phyloP scores from a whole-genome alignment of 2,329 filamentous ascomycete genomes.

The Paraphoma chrysanthemicola region DNA sequence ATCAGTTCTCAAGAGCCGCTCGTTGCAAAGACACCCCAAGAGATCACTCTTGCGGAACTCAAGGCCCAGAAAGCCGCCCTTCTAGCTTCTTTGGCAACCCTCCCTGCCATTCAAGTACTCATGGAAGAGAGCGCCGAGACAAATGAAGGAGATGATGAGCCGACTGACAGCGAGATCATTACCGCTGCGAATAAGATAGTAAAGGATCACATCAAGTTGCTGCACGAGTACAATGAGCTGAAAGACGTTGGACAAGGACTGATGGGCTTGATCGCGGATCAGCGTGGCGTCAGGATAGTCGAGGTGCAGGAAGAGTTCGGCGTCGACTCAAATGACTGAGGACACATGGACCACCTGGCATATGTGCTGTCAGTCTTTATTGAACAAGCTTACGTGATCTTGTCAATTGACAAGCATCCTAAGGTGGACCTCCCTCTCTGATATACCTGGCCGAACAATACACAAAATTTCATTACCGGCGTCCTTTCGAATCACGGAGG shows the following conservation, averaged over 20 bases:
- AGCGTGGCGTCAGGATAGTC: constrained; percentile 62
- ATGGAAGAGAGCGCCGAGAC: constrained; percentile 30
- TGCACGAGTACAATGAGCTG: constrained; percentile 75
- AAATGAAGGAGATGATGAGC: constrained; percentile 24
- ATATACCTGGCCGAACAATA: no score
- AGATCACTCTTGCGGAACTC: constrained; percentile 57
- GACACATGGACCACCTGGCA: neutral
- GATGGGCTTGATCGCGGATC: constrained; percentile 72
- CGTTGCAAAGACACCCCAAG: constrained; percentile 47
- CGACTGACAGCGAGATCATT: constrained; percentile 41
- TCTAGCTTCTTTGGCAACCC: constrained; percentile 35
- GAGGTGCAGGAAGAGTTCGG: constrained; percentile 59
- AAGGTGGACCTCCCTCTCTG: no score
- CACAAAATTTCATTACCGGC: no score
- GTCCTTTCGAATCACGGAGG: no score
- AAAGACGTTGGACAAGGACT: constrained; percentile 72
- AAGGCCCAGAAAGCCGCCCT: constrained; percentile 50
- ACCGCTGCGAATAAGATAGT: constrained; percentile 61
- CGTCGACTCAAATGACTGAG: constrained; percentile 53
- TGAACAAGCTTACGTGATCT: no score
- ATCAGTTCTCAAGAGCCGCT: no score
- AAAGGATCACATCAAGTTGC: constrained; percentile 67
- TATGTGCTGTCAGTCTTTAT: no score
- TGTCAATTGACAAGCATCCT: no score
- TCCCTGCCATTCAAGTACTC: constrained; percentile 44